Evolutionary conservation across 139 green algal genomes (phyloP).

Genomic region (Auxenochlorella pyrenoidosa): DNA sequence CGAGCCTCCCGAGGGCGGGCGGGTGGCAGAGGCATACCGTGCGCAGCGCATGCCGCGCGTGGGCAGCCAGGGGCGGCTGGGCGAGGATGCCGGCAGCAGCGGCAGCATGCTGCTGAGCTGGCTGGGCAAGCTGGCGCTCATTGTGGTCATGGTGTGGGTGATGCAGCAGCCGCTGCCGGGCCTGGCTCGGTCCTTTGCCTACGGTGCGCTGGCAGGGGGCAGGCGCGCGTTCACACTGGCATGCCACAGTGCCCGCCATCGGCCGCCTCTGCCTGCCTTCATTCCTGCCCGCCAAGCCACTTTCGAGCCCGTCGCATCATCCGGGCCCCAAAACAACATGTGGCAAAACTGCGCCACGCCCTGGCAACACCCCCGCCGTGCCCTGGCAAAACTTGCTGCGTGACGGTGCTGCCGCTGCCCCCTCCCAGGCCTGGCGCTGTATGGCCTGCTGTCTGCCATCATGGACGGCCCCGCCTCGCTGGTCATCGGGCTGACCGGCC

Average conservation of each 20-base stretch:
- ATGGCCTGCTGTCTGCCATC: slow-evolving; percentile 18
- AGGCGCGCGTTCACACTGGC: too few species aligned
- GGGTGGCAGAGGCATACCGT: background rate
- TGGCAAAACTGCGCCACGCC: too few species aligned
- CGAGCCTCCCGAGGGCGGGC: background rate
- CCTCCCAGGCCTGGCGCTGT: slow-evolving; percentile 19
- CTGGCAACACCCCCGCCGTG: too few species aligned
- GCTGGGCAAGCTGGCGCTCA: background rate
- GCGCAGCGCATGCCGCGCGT: background rate
- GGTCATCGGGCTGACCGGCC: slow-evolving; percentile 2
- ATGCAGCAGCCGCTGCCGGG: slow-evolving; percentile 22
- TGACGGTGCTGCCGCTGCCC: too few species aligned
- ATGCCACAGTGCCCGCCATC: too few species aligned
- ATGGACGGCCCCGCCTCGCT: slow-evolving; percentile 33
- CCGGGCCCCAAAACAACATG: too few species aligned
- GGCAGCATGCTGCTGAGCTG: background rate
- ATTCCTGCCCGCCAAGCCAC: too few species aligned
- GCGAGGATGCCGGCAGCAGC: background rate
- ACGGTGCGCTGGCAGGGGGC: background rate
- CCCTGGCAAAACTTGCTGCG: too few species aligned
- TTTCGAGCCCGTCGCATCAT: too few species aligned
- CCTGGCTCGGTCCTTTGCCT: slow-evolving; percentile 22
- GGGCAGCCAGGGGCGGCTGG: slow-evolving; percentile 23
- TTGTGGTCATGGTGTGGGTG: background rate
- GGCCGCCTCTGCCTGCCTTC: too few species aligned